These are phyloP conservation scores for Aspergillus funiculosus DNA, from an alignment of 495 filamentous ascomycete genomes.

Conservation along the genomic window DNA sequence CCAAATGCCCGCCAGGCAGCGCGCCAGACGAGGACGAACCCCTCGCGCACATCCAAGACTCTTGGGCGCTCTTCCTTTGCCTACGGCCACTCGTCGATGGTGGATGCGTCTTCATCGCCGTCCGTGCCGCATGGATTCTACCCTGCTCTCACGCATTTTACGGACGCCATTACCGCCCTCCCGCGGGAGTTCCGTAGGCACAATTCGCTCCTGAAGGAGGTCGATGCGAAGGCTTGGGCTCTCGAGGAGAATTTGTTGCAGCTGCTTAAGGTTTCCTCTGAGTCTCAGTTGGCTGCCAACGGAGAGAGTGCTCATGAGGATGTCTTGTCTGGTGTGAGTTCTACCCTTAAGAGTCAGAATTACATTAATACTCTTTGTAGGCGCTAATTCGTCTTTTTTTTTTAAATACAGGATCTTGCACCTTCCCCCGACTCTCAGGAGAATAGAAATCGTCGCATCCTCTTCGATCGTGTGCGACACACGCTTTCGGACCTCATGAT, in stretches of 20 bases:
- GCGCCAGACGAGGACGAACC: slow-evolving; percentile 57
- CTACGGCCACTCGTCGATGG: slow-evolving; percentile 34
- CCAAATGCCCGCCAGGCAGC: slow-evolving; percentile 46
- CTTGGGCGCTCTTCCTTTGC: slow-evolving; percentile 46
- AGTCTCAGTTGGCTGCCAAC: slow-evolving; percentile 44
- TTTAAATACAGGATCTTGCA: slow-evolving; percentile 22
- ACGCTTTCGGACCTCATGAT: slow-evolving; percentile 71
- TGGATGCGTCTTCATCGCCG: slow-evolving; percentile 28
- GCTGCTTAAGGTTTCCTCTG: slow-evolving; percentile 61
- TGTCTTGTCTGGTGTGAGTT: slow-evolving; percentile 32
- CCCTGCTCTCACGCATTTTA: slow-evolving; percentile 89
- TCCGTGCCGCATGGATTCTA: slow-evolving; percentile 62
- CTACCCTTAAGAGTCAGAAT: slow-evolving; percentile 4
- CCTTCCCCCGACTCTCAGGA: slow-evolving; percentile 33
- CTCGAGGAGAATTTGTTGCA: slow-evolving; percentile 58
- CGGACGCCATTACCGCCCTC: slow-evolving; percentile 85
- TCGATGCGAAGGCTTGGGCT: slow-evolving; percentile 78
- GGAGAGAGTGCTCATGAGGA: slow-evolving; percentile 38
- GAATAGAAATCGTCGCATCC: slow-evolving; percentile 50
- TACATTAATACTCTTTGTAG: slow-evolving; percentile 7
- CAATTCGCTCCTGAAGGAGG: slow-evolving; percentile 91
- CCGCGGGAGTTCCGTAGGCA: slow-evolving; percentile 92
- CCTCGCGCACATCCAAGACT: slow-evolving; percentile 54
- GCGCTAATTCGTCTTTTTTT: slow-evolving; percentile 1
- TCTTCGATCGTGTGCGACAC: slow-evolving; percentile 57